Conservation (phyloP, 2,329 filamentous ascomycete species). For the Clonostachys chloroleuca region DNA sequence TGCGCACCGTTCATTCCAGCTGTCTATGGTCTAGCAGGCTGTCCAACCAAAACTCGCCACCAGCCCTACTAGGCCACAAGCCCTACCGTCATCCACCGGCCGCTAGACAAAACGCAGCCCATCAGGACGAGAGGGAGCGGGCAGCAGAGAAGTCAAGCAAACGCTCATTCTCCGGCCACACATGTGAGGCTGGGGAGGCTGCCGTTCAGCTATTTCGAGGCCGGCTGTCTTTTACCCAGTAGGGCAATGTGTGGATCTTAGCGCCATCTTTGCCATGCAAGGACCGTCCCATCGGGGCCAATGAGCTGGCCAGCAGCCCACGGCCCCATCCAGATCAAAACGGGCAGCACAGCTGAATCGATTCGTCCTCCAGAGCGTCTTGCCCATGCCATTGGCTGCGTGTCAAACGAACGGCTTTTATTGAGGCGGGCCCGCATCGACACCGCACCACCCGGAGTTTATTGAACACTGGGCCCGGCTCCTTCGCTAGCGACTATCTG, state of each 20-base stretch:
- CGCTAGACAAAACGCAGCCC: background rate
- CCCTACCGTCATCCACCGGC: background rate
- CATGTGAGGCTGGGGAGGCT: slow-evolving; percentile 1
- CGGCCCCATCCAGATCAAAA: background rate
- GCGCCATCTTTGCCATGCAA: slow-evolving; percentile 1
- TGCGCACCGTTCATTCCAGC: background rate
- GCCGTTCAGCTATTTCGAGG: background rate
- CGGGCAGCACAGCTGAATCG: background rate
- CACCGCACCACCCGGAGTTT: too few species aligned
- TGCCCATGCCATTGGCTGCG: background rate
- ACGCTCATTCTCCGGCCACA: too few species aligned
- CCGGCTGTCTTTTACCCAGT: background rate
- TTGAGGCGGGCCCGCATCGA: too few species aligned
- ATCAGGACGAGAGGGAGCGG: slow-evolving; percentile 1
- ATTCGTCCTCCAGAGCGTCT: background rate
- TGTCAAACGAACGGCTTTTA: background rate
- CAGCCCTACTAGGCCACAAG: slow-evolving; percentile 1
- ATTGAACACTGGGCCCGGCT: too few species aligned
- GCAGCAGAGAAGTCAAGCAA: background rate
- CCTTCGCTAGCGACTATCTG: too few species aligned
- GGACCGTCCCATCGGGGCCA: too few species aligned
- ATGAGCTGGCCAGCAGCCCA: background rate
- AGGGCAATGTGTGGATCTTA: background rate
- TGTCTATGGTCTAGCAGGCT: background rate
- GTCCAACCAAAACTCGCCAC: slow-evolving; percentile 1